Evolutionary conservation across 1,284 basidiomycete genomes (phyloP).

Genomic region (Crepidotus sp.): DNA sequence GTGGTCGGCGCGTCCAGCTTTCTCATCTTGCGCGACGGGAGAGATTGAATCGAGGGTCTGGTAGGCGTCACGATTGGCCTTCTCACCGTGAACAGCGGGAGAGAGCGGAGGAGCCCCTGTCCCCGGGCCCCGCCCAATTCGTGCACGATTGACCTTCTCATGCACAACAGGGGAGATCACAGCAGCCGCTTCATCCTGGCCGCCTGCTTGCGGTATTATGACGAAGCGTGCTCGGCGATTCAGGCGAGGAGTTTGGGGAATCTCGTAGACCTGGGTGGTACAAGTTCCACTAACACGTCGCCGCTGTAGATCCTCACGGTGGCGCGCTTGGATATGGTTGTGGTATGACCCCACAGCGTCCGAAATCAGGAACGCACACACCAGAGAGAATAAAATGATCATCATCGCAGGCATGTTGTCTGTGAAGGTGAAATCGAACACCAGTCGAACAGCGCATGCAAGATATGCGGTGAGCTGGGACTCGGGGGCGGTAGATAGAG

Average conservation of each 20-base stretch:
- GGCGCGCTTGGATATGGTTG: neutral
- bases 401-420: slow-evolving; percentile 3
- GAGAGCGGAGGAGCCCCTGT: neutral
- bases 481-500: neutral
- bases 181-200: neutral
- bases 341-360: slow-evolving; percentile 9
- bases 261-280: neutral
- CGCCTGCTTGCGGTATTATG: neutral
- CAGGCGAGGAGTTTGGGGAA: neutral
- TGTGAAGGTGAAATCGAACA: slow-evolving; percentile 13
- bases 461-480: neutral
- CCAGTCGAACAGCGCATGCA: slow-evolving; percentile 7
- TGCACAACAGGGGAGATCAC: too few relatives aligned
- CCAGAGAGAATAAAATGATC: slow-evolving; percentile 8
- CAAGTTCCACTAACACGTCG: neutral
- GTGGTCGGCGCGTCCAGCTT: neutral
- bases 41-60: too few relatives aligned
- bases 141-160: too few relatives aligned
- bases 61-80: neutral
- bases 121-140: too few relatives aligned
- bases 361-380: slow-evolving; percentile 5
- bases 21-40: neutral
- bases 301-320: neutral
- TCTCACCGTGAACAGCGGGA: neutral
- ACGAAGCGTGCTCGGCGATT: slow-evolving; percentile 1